phyloP scores from a whole-genome alignment of 2,329 filamentous ascomycete species.

The Colletotrichum camelliae region DNA sequence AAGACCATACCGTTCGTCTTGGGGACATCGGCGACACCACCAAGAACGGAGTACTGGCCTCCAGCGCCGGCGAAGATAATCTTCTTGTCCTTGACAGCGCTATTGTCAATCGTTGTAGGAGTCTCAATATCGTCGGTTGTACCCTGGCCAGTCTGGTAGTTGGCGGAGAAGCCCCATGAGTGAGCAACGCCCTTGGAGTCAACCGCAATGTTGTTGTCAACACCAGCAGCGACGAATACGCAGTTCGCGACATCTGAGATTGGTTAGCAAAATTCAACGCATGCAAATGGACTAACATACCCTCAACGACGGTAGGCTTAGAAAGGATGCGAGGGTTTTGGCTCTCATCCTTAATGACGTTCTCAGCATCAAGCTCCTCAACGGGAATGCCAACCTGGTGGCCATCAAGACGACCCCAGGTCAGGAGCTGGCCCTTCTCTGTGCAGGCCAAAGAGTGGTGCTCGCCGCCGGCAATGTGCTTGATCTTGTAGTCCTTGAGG shows the following conservation, averaged over 20 bases:
- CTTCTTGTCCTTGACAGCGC: constrained; percentile 76
- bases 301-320: constrained; percentile 65
- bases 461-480: constrained; percentile 67
- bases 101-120: constrained; percentile 85
- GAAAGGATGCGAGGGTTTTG: constrained; percentile 75
- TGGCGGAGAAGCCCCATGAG: constrained; percentile 81
- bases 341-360: constrained; percentile 68
- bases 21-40: constrained; percentile 39
- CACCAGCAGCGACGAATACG: constrained; percentile 66
- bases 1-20: constrained; percentile 34
- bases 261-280: background rate
- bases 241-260: constrained; percentile 57
- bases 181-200: constrained; percentile 74
- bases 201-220: constrained; percentile 78
- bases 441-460: constrained; percentile 77
- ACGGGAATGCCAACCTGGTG: constrained; percentile 63
- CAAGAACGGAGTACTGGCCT: constrained; percentile 79
- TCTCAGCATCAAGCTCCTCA: constrained; percentile 58
- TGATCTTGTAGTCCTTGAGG: constrained; percentile 69
- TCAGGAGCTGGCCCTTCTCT: constrained; percentile 59
- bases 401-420: constrained; percentile 66
- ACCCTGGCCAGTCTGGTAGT: constrained; percentile 81
- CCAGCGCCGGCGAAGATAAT: constrained; percentile 84
- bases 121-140: constrained; percentile 79
- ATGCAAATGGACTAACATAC: constrained; percentile 37